phyloP scores from a whole-genome alignment of 768 basidiomycete species.

The Tricholoma terreum region DNA sequence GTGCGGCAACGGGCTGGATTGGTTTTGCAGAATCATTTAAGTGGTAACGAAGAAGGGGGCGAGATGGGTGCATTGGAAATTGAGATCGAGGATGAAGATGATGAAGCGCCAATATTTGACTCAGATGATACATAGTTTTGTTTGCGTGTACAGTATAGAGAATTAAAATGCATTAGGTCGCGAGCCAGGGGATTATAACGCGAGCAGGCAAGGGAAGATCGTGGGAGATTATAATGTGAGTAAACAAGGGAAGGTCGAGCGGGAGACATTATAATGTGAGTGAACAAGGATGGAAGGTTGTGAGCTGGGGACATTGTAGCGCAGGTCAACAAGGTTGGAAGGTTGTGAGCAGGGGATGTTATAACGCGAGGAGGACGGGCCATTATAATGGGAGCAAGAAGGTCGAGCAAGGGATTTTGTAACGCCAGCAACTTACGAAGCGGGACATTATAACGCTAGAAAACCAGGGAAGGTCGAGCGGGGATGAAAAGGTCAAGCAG shows the following conservation, averaged over 20 bases:
- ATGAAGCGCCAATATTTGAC: neutral
- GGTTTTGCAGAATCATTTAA: neutral
- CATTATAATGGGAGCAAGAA: too few relatives aligned
- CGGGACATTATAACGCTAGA: too few relatives aligned
- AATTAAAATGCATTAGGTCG: neutral
- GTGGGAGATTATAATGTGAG: neutral
- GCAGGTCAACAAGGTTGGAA: too few relatives aligned
- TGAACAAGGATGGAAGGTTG: neutral
- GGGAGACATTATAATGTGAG: neutral
- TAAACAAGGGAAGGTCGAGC: neutral
- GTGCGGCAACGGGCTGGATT: neutral
- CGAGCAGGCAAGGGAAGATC: too few relatives aligned
- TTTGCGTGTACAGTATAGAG: neutral
- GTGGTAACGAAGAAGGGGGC: neutral
- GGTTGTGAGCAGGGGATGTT: too few relatives aligned
- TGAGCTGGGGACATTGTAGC: too few relatives aligned
- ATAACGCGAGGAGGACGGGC: too few relatives aligned
- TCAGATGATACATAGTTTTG: neutral
- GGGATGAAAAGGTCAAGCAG: too few relatives aligned
- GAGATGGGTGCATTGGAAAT: conserved; percentile 1
- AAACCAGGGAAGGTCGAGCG: too few relatives aligned
- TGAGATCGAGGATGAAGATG: neutral
- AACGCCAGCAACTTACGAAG: too few relatives aligned
- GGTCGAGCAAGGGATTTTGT: too few relatives aligned
- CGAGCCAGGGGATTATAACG: neutral